phyloP scores from a whole-genome alignment of 169 alveolate genomes.

The Plasmodium vivax region DNA sequence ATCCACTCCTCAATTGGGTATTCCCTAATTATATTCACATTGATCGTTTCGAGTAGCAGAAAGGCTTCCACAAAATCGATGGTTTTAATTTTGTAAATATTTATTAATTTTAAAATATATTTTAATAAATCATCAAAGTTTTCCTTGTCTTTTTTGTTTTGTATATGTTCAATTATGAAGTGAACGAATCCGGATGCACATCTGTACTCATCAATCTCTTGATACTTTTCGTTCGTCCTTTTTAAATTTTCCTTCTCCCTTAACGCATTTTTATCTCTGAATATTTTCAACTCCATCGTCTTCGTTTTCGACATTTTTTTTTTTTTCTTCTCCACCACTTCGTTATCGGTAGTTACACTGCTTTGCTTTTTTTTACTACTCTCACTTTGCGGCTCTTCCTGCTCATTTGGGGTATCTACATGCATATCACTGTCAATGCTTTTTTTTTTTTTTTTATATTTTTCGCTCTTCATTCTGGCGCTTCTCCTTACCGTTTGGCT shows the following conservation, averaged over 20 bases:
- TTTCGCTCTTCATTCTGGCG: slow-evolving; percentile 19
- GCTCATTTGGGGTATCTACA: neutral
- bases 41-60: slow-evolving; percentile 45
- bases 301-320: slow-evolving; percentile 38
- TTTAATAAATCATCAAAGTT: slow-evolving; percentile 52
- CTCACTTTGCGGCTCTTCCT: neutral
- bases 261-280: slow-evolving; percentile 8
- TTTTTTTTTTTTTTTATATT: slow-evolving; percentile 7
- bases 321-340: slow-evolving; percentile 10
- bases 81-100: slow-evolving; percentile 44
- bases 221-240: slow-evolving; percentile 2
- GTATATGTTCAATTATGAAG: slow-evolving; percentile 49
- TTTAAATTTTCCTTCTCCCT: slow-evolving; percentile 4
- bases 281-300: slow-evolving; percentile 23
- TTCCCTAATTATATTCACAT: slow-evolving; percentile 22
- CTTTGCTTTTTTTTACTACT: neutral
- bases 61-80: slow-evolving; percentile 62
- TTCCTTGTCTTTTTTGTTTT: slow-evolving; percentile 45
- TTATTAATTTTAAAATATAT: slow-evolving; percentile 47
- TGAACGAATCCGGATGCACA: slow-evolving; percentile 73
- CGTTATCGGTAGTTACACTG: neutral
- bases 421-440: neutral
- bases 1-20: slow-evolving; percentile 69
- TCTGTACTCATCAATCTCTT: slow-evolving; percentile 49
- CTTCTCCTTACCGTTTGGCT: slow-evolving; percentile 21